These are phyloP conservation scores for Rhodosporidiobolus odoratus DNA, from an alignment of 768 basidiomycete species.

Conservation along the genomic window DNA sequence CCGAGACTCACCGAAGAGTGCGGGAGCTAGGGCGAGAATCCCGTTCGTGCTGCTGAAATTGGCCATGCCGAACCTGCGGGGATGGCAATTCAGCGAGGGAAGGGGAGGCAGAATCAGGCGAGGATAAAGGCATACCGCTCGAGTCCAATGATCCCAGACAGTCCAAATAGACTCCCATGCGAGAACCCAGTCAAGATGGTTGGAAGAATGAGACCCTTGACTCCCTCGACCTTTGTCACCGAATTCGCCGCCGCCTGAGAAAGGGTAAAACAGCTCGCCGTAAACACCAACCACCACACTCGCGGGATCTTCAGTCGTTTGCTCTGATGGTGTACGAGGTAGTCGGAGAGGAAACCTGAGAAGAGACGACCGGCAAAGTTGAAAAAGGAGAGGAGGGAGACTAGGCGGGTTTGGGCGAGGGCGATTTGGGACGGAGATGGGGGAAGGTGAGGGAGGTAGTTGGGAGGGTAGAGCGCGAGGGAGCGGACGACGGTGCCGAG, in stretches of 20 bases:
- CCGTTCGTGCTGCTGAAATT: slow-evolving; percentile 26
- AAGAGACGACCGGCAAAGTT: slow-evolving; percentile 29
- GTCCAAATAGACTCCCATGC: slow-evolving; percentile 25
- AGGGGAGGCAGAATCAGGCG: not conserved
- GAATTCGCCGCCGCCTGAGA: slow-evolving; percentile 4
- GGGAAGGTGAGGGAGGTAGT: not conserved
- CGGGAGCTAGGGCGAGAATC: slow-evolving; percentile 26
- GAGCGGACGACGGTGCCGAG: slow-evolving; percentile 32
- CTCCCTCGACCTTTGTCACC: not conserved
- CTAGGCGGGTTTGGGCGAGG: slow-evolving; percentile 20
- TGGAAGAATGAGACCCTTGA: not conserved
- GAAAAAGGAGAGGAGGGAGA: slow-evolving; percentile 34
- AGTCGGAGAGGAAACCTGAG: slow-evolving; percentile 24
- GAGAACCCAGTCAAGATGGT: slow-evolving; percentile 24
- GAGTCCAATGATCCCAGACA: slow-evolving; percentile 23
- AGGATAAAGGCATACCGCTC: slow-evolving; percentile 8
- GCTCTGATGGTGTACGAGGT: slow-evolving; percentile 15
- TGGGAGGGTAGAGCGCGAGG: not conserved
- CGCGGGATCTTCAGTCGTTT: not conserved
- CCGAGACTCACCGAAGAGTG: slow-evolving; percentile 12
- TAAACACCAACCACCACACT: slow-evolving; percentile 19
- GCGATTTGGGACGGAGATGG: not conserved
- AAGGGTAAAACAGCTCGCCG: not conserved
- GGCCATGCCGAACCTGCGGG: slow-evolving; percentile 21
- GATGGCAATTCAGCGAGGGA: not conserved